Evolutionary conservation across 139 green algal genomes (phyloP), one percentile per base, ranked within the genome.

Genomic region (Coelastrella sp.): DNA sequence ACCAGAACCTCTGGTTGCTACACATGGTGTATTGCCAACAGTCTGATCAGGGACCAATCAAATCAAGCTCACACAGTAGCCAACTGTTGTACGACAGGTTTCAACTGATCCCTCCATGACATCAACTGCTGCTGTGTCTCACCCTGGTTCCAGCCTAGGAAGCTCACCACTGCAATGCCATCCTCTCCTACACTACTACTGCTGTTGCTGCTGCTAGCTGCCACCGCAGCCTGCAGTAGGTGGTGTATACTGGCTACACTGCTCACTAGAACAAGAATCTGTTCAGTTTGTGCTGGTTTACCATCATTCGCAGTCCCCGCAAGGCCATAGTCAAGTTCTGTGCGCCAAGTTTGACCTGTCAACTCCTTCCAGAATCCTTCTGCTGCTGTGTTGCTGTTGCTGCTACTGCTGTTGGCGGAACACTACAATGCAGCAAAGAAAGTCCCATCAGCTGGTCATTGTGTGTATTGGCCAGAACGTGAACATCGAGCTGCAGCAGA

Each of bases 271-370:
- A 81, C 73, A 1, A 81, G 32, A 5, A 81, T 37, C 48, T 81
- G 32, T 32, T 81, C 73, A 35, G 35, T 50, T 50, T 32, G 48
- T 37, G 73, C 73, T 35, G 50, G 48, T 21, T 30, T 30, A 35
- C 48, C 19, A 50, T 48, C 25, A 15, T 48, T 32, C 9, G 34
- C 48, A 11, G 19, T 17, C 17, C 67, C 67, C 13, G 34, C 30
- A 11, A 81, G 73, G 48, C 73, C 73, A 30, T 81, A 37, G 73
- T 81, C 48, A 27, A 81, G 35, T 60, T 81, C 73, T 23, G 73
- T 81, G 30, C 73, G 48, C 73, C 73, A 81, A 35, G 32, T 81
- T 35, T 81, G 73, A 32, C 32, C 48, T 9, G 73, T 38, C 15
- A 81, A 23, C 30, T 81, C 73, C 11, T 5, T 23, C 73, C 73